Evolutionary conservation across 345 rosid genomes (phyloP), one percentile per base, ranked within the genome.

Genomic region (Leavenworthia alabamica): DNA sequence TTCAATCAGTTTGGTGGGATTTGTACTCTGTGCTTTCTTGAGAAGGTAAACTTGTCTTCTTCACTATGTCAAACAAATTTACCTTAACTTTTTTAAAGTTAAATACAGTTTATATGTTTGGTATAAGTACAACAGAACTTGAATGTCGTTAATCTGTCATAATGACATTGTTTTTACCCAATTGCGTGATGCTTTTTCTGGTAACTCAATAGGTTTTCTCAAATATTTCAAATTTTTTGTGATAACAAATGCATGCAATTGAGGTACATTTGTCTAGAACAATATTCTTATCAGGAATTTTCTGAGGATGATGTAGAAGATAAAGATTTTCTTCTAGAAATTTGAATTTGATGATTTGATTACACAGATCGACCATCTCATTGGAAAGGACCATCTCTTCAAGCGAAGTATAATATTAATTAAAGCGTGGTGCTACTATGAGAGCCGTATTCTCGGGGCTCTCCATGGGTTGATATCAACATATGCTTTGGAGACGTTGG

Each of bases 391-490:
- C 63, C 82, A 90, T 77, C 81, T 90, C 32, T 87, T 87, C 55
- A 85, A 90, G 74, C 82, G 96, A 64, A 90, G 93, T 68, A 80
- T 86, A 68, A 82, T 90, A 75, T 73, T 90, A 56, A 81, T 85
- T 22, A 90, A 90, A 72, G 89, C 96, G 49, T 90, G 97, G 97
- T 87, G 96, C 78, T 90, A 87, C 73, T 85, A 85, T 17, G 96
- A 90, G 77, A 90, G 96, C 47, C 93, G 86, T 42, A 85, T 90
- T 47, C 86, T 90, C 31, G 97, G 97, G 75, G 96, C 97, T 72
- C 86, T 81, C 63, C 93, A 87, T 80, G 96, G 93, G 70, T 72
- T 90, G 78, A 82, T 90, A 40, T 87, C 90, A 51, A 85, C 95
- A 5, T 90, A 90, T 75, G 97, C 87, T 52, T 64, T 90, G 78